These are phyloP conservation scores for Auriscalpium microsporum DNA, from an alignment of 768 basidiomycete species.

Conservation along the genomic window DNA sequence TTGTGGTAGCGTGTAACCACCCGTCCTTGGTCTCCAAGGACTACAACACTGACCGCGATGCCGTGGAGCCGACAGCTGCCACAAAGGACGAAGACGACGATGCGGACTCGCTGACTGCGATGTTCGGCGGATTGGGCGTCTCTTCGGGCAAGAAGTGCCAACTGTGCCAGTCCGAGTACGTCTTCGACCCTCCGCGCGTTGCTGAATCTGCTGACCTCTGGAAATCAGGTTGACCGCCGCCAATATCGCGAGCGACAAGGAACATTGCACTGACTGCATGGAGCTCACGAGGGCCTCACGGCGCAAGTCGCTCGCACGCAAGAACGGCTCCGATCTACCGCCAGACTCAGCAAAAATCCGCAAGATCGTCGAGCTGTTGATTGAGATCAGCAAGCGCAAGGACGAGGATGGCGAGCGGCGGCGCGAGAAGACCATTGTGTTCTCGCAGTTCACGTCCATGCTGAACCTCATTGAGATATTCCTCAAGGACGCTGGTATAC, in stretches of 20 bases:
- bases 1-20: conserved; percentile 73
- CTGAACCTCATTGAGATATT: conserved; percentile 84
- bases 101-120: conserved; percentile 66
- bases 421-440: conserved; percentile 89
- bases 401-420: conserved; percentile 25
- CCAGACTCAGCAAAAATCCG: conserved; percentile 82
- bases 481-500: conserved; percentile 55
- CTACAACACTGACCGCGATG: conserved; percentile 65
- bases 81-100: conserved; percentile 48
- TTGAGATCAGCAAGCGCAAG: conserved; percentile 50
- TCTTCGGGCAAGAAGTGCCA: conserved; percentile 55
- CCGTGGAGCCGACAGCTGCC: conserved; percentile 55
- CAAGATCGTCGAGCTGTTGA: conserved; percentile 68
- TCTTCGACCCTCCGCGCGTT: conserved; percentile 6
- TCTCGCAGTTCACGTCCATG: conserved; percentile 88
- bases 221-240: conserved; percentile 27
- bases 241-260: conserved; percentile 34
- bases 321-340: conserved; percentile 34
- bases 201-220: background rate
- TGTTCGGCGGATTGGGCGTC: conserved; percentile 66
- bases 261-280: conserved; percentile 54
- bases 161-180: conserved; percentile 67
- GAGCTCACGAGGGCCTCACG: conserved; percentile 41
- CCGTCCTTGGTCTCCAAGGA: conserved; percentile 75
- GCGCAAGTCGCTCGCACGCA: conserved; percentile 25